phyloP scores from a whole-genome alignment of 306 rosid genomes.

The Cicer bijugum region DNA sequence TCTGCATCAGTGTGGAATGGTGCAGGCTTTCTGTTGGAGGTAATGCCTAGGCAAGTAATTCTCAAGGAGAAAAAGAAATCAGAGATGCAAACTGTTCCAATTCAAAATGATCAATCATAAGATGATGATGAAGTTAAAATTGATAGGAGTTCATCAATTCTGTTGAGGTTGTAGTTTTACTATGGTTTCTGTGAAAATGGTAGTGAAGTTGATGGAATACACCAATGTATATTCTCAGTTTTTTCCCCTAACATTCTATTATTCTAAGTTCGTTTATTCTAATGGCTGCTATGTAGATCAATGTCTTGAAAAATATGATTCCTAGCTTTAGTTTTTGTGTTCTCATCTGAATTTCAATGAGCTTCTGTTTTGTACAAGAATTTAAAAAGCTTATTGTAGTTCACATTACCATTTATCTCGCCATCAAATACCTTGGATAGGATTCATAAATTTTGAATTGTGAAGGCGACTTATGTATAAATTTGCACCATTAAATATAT shows the following conservation, averaged over 20 bases:
- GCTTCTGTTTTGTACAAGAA: not conserved
- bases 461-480: no score
- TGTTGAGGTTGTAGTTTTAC: not conserved
- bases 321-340: not conserved
- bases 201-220: not conserved
- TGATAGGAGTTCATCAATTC: slow-evolving; percentile 4
- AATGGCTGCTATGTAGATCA: not conserved
- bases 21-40: slow-evolving; percentile 88
- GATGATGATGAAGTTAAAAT: slow-evolving; percentile 17
- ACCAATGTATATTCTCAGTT: not conserved
- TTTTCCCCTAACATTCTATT: no score
- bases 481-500: no score
- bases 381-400: no score
- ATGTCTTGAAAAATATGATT: not conserved
- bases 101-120: slow-evolving; percentile 43
- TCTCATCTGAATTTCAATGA: not conserved
- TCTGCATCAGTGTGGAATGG: slow-evolving; percentile 93
- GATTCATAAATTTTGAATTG: no score
- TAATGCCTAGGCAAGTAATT: slow-evolving; percentile 93
- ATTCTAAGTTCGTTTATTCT: not conserved
- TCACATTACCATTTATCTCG: no score
- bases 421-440: no score
- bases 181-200: slow-evolving; percentile 19
- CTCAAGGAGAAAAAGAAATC: slow-evolving; percentile 83
- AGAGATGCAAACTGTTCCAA: slow-evolving; percentile 53